Evolutionary conservation across 1,284 basidiomycete species (phyloP).

Genomic region (Cronartium quercuum): DNA sequence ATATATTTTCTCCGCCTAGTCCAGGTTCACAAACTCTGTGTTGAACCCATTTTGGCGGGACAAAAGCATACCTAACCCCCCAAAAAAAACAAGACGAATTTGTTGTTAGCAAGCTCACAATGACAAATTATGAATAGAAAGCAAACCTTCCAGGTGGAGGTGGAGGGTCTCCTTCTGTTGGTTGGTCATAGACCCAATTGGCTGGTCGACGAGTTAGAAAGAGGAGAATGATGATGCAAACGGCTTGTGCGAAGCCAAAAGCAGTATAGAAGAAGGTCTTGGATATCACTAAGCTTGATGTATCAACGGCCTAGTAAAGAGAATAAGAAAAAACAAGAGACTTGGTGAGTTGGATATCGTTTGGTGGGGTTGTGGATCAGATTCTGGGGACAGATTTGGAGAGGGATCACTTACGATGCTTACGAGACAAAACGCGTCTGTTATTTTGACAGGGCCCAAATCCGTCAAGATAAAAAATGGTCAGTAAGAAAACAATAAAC

Average conservation of each 20-base stretch:
- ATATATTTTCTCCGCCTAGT: too few relatives aligned
- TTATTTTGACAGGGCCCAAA: too few relatives aligned
- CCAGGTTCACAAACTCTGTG: too few relatives aligned
- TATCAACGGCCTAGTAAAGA: conserved; percentile 13
- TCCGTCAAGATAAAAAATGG: background rate
- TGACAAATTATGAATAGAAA: too few relatives aligned
- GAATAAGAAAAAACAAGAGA: too few relatives aligned
- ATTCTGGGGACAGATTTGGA: too few relatives aligned
- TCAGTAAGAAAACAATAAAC: background rate
- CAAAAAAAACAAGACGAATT: too few relatives aligned
- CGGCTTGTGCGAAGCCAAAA: conserved; percentile 22
- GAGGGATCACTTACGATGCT: background rate
- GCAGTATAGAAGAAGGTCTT: conserved; percentile 21
- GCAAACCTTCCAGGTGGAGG: too few relatives aligned
- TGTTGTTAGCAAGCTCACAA: too few relatives aligned
- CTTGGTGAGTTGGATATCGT: too few relatives aligned
- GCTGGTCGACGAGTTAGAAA: background rate
- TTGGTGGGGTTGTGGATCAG: too few relatives aligned
- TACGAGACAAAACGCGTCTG: conserved; percentile 2
- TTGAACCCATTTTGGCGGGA: background rate
- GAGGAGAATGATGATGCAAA: background rate
- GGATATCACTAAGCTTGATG: conserved; percentile 2
- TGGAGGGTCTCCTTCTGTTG: background rate
- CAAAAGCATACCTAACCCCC: background rate
- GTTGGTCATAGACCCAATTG: background rate